Percentiles rank a stretch among this genome's conserved stretches.
Evolutionary conservation across 2,329 filamentous ascomycete species (phyloP).

Genomic region (Ascochyta clinopodiicola): DNA sequence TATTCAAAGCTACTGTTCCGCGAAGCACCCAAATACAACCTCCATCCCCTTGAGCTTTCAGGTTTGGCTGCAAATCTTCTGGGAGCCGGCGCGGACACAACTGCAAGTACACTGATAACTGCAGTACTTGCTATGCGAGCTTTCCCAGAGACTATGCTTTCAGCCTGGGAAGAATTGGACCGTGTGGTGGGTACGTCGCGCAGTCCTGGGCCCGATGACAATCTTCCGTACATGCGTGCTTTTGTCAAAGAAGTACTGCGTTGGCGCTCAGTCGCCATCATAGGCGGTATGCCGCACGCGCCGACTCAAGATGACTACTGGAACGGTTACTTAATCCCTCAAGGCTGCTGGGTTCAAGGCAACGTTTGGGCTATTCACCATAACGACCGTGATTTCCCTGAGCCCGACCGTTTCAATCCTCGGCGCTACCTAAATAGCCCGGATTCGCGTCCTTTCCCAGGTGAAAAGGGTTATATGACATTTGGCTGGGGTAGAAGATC

Average conservation of each 20-base stretch:
- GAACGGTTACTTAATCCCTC: slow-evolving; percentile 49
- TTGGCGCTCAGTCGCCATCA: slow-evolving; percentile 45
- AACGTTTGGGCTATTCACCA: slow-evolving; percentile 53
- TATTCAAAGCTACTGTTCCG: slow-evolving; percentile 53
- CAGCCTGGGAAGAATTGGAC: slow-evolving; percentile 45
- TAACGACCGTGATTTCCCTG: slow-evolving; percentile 46
- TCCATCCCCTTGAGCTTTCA: slow-evolving; percentile 41
- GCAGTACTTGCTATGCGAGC: slow-evolving; percentile 44
- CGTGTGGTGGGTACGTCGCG: slow-evolving; percentile 40
- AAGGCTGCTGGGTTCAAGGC: slow-evolving; percentile 48
- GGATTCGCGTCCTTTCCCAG: slow-evolving; percentile 39
- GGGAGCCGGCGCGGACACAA: slow-evolving; percentile 45
- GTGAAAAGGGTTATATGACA: slow-evolving; percentile 59
- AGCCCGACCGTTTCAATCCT: slow-evolving; percentile 49
- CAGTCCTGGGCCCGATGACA: slow-evolving; percentile 45
- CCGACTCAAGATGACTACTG: slow-evolving; percentile 45
- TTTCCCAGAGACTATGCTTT: slow-evolving; percentile 38
- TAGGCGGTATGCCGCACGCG: slow-evolving; percentile 47
- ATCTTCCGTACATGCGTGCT: slow-evolving; percentile 49
- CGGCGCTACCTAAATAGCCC: slow-evolving; percentile 24
- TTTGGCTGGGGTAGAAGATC: slow-evolving; percentile 64
- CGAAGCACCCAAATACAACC: slow-evolving; percentile 36
- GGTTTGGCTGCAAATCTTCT: slow-evolving; percentile 42
- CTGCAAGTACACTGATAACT: slow-evolving; percentile 44
- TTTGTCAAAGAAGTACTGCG: slow-evolving; percentile 47